phyloP scores from a whole-genome alignment of 2,329 filamentous ascomycete genomes.

The Geosmithia morbida region DNA sequence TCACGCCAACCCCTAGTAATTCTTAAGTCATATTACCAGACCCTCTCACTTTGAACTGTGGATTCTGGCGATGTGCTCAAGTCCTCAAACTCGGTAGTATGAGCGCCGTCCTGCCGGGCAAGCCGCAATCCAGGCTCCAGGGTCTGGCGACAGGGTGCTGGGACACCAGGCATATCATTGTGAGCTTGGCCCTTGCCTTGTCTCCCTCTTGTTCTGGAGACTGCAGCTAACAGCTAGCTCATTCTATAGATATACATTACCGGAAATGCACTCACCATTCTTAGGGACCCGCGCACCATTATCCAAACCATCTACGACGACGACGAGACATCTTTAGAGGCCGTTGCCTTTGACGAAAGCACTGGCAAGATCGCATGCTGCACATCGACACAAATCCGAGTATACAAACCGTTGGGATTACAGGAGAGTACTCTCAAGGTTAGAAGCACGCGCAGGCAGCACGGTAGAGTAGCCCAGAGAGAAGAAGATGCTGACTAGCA shows the following conservation, averaged over 20 bases:
- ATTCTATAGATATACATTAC: conserved; percentile 64
- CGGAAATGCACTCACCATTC: conserved; percentile 73
- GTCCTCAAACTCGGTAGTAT: conserved; percentile 34
- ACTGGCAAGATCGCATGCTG: conserved; percentile 77
- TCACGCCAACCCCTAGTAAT: neutral
- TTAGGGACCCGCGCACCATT: conserved; percentile 58
- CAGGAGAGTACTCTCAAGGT: conserved; percentile 65
- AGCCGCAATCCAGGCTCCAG: conserved; percentile 65
- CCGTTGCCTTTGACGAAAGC: conserved; percentile 66
- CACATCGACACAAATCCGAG: conserved; percentile 49
- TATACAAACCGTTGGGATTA: conserved; percentile 64
- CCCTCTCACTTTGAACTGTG: neutral
- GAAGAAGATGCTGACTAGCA: conserved; percentile 1
- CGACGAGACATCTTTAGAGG: conserved; percentile 52
- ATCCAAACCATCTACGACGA: conserved; percentile 88
- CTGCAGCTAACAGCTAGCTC: conserved; percentile 3
- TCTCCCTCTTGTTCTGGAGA: neutral
- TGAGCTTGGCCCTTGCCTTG: conserved; percentile 22
- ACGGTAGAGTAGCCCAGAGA: neutral
- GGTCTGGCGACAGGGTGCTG: conserved; percentile 61
- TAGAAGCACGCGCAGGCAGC: conserved; percentile 8
- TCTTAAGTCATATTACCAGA: neutral
- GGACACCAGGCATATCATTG: conserved; percentile 58
- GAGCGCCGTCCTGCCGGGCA: conserved; percentile 67
- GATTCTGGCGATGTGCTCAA: conserved; percentile 1